phyloP scores from a whole-genome alignment of 2,329 filamentous ascomycete species.

The Arthrobotrys megalospora region DNA sequence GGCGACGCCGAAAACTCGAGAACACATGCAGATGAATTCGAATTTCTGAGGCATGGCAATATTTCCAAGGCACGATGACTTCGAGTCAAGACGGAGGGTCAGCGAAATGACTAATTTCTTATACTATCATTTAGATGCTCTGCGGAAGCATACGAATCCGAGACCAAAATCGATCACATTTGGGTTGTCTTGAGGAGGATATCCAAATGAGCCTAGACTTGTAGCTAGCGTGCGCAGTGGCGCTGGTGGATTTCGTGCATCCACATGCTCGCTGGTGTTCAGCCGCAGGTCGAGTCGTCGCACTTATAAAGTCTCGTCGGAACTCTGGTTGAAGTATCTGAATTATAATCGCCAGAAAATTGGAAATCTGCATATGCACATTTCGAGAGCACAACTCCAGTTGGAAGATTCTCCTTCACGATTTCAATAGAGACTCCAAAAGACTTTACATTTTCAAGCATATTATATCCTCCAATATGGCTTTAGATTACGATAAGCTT shows the following conservation, averaged over 20 bases:
- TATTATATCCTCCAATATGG: slow-evolving; percentile 3
- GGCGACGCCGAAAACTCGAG: background rate
- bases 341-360: background rate
- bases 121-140: background rate
- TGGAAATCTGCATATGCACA: background rate
- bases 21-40: background rate
- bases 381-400: background rate
- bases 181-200: slow-evolving; percentile 1
- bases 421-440: background rate
- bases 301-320: slow-evolving; percentile 18
- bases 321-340: background rate
- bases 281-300: slow-evolving; percentile 14
- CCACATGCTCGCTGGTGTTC: background rate
- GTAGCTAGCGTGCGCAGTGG: slow-evolving; percentile 4
- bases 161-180: slow-evolving; percentile 5
- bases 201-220: slow-evolving; percentile 1
- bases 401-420: too few species aligned
- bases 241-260: background rate
- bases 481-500: slow-evolving; percentile 30
- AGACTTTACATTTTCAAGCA: background rate
- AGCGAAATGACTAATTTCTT: slow-evolving; percentile 5
- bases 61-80: slow-evolving; percentile 4
- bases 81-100: background rate
- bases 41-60: background rate
- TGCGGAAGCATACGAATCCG: slow-evolving; percentile 6